phyloP scores from a whole-genome alignment of 306 rosid genomes.

The Aeschynomene evenia region DNA sequence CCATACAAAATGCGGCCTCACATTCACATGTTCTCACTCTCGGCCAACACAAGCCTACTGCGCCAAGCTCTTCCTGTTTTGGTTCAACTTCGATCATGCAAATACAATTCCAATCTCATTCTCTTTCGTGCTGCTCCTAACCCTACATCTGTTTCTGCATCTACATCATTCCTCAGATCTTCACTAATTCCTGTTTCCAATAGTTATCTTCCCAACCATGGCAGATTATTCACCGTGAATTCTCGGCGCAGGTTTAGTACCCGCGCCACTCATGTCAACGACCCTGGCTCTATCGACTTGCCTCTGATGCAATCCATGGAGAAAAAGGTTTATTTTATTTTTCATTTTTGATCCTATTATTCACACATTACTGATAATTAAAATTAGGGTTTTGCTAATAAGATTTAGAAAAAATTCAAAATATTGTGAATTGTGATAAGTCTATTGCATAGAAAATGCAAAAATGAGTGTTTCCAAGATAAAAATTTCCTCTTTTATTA shows the following conservation, averaged over 20 bases:
- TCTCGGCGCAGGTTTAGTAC: slow-evolving; percentile 40
- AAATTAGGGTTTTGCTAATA: no score
- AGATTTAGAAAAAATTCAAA: no score
- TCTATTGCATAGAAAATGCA: no score
- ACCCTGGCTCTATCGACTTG: slow-evolving; percentile 64
- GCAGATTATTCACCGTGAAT: not conserved
- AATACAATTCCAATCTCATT: not conserved
- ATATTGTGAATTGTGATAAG: no score
- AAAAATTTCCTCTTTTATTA: no score
- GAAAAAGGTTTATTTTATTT: slow-evolving; percentile 45
- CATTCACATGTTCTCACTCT: slow-evolving; percentile 29
- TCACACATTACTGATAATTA: not conserved
- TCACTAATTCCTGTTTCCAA: slow-evolving; percentile 11
- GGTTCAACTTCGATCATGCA: slow-evolving; percentile 23
- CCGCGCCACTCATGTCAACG: slow-evolving; percentile 57
- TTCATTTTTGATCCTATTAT: not conserved
- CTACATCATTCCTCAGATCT: not conserved
- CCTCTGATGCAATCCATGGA: slow-evolving; percentile 79
- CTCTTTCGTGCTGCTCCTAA: not conserved
- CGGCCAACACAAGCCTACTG: slow-evolving; percentile 35
- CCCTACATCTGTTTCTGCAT: not conserved
- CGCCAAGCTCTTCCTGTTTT: slow-evolving; percentile 41
- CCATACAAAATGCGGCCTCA: slow-evolving; percentile 36
- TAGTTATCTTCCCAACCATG: not conserved
- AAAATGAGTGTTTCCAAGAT: no score